Evolutionary conservation across 345 rosid genomes (phyloP).

Genomic region (Salix caprea): DNA sequence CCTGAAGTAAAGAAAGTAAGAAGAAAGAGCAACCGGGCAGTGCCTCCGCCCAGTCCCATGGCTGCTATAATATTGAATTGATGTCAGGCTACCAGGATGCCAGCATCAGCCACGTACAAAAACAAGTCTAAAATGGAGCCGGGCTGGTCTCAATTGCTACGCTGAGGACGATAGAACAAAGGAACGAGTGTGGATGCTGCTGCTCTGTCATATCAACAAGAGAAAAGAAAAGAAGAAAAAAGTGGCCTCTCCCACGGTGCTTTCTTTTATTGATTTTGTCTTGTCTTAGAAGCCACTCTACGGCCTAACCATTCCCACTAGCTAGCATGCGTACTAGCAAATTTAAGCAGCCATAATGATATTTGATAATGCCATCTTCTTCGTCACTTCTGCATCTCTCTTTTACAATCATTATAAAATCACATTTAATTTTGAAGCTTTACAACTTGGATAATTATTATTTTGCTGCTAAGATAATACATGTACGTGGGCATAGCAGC

Average conservation of each 20-base stretch:
- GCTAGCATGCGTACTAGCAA: neutral
- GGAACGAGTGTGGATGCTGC: neutral
- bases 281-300: slow-evolving; percentile 33
- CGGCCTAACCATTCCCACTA: slow-evolving; percentile 15
- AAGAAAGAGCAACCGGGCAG: slow-evolving; percentile 31
- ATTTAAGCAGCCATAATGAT: neutral
- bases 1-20: slow-evolving; percentile 25
- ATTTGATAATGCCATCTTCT: neutral
- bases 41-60: slow-evolving; percentile 7
- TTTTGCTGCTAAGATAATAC: neutral
- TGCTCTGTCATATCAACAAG: neutral
- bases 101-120: neutral
- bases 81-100: neutral
- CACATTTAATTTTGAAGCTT: neutral
- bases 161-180: neutral
- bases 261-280: slow-evolving; percentile 15
- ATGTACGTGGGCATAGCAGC: neutral
- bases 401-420: slow-evolving; percentile 5
- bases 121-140: neutral
- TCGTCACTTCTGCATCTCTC: slow-evolving; percentile 3
- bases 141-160: slow-evolving; percentile 6
- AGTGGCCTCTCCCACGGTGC: neutral
- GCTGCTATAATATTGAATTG: neutral
- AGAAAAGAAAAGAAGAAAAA: neutral
- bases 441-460: slow-evolving; percentile 2